A percentile compares a stretch with the other conserved stretches of the same genome.
phyloP scores from a whole-genome alignment of 1,284 basidiomycete genomes.

The Entoloma clypeatum region DNA sequence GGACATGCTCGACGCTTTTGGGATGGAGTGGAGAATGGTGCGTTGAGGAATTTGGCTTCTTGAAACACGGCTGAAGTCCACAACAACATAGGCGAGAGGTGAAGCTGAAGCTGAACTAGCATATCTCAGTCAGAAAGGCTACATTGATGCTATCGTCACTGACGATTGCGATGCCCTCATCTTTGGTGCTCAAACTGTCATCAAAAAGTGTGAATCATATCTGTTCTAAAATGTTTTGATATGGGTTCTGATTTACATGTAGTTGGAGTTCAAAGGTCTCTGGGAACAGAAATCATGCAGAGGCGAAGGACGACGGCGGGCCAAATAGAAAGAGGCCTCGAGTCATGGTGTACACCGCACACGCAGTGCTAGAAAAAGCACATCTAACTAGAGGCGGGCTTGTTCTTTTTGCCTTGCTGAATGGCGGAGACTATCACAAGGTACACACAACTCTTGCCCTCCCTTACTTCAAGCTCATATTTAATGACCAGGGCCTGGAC shows the following conservation, averaged over 20 bases:
- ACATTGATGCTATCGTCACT: conserved; percentile 25
- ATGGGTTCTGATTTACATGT: neutral
- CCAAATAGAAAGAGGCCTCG: conserved; percentile 4
- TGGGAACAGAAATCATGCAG: conserved; percentile 3
- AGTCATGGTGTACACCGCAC: conserved; percentile 24
- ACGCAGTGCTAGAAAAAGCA: conserved; percentile 29
- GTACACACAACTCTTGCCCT: conserved; percentile 24
- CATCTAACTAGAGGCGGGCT: conserved; percentile 49
- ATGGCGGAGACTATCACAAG: conserved; percentile 64
- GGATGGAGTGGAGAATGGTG: conserved; percentile 58
- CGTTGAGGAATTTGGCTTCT: conserved; percentile 14
- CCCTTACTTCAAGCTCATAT: conserved; percentile 20
- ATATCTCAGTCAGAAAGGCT: conserved; percentile 18
- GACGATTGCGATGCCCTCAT: conserved; percentile 27
- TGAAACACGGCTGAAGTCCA: neutral
- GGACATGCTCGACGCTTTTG: conserved; percentile 50
- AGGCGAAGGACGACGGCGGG: conserved; percentile 3
- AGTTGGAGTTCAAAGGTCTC: neutral
- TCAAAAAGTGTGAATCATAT: conserved; percentile 16
- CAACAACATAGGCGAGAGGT: conserved; percentile 25
- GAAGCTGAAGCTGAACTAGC: conserved; percentile 32
- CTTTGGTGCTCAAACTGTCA: conserved; percentile 23
- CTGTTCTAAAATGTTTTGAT: neutral
- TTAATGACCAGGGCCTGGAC: conserved; percentile 30
- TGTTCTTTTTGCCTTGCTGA: conserved; percentile 60